Percentiles rank a stretch among this genome's conserved stretches.
These are phyloP conservation scores for Bassia scoparia DNA, from an alignment of 148 eudicot genomes.

Conservation along the genomic window DNA sequence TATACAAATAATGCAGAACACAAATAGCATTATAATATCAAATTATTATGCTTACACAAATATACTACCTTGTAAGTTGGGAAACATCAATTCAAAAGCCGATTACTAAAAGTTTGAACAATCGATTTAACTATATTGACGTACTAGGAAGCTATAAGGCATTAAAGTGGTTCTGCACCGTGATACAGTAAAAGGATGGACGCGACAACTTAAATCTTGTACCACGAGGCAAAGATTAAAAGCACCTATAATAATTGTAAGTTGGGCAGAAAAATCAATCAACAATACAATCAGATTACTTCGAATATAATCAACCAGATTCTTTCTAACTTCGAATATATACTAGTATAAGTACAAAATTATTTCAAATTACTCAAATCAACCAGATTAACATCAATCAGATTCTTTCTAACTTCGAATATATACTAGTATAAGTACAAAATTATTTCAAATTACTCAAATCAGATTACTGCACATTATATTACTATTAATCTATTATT, in stretches of 20 bases:
- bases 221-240: conserved; percentile 4
- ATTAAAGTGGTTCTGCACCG: background rate
- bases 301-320: too few relatives aligned
- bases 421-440: background rate
- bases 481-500: too few relatives aligned
- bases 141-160: conserved; percentile 6
- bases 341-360: conserved; percentile 1
- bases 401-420: background rate
- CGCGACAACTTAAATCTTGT: conserved; percentile 5
- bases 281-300: too few relatives aligned
- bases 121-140: background rate
- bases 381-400: too few relatives aligned
- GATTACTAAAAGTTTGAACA: background rate
- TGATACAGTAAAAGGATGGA: background rate
- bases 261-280: conserved; percentile 3
- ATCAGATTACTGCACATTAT: too few relatives aligned
- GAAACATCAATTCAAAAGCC: too few relatives aligned
- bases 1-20: too few relatives aligned
- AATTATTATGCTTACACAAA: too few relatives aligned
- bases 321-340: background rate
- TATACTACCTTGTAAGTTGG: too few relatives aligned
- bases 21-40: too few relatives aligned
- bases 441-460: too few relatives aligned
- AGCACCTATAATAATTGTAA: background rate
- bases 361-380: too few relatives aligned